Percentiles rank a stretch among this genome's conserved stretches.
Conservation (phyloP, 2,329 filamentous ascomycete genomes). For the Fusarium transvaalense region DNA sequence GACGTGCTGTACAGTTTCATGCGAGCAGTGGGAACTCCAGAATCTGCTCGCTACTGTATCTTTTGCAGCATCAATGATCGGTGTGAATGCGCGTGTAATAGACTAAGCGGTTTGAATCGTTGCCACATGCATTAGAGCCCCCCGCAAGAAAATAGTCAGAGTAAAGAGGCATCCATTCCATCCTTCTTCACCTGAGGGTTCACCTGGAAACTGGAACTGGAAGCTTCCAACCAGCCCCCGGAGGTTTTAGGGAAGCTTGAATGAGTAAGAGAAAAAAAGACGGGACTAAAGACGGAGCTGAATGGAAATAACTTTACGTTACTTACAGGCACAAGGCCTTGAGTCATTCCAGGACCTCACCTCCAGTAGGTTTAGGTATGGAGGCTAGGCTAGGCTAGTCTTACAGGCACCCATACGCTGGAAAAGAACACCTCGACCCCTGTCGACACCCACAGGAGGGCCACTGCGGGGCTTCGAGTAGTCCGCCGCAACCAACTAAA, state of each 20-base stretch:
- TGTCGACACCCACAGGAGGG: slow-evolving; percentile 39
- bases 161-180: slow-evolving; percentile 11
- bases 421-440: slow-evolving; percentile 28
- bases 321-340: slow-evolving; percentile 32
- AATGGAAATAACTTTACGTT: slow-evolving; percentile 9
- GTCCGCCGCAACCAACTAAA: slow-evolving; percentile 30
- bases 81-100: slow-evolving; percentile 36
- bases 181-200: slow-evolving; percentile 22
- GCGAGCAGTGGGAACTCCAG: slow-evolving; percentile 27
- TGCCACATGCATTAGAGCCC: slow-evolving; percentile 33
- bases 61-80: slow-evolving; percentile 34
- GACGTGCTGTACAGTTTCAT: slow-evolving; percentile 6
- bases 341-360: slow-evolving; percentile 48
- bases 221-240: slow-evolving; percentile 17
- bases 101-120: slow-evolving; percentile 33
- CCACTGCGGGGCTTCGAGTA: slow-evolving; percentile 31
- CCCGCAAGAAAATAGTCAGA: slow-evolving; percentile 6
- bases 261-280: slow-evolving; percentile 37
- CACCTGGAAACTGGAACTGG: slow-evolving; percentile 4
- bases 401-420: slow-evolving; percentile 34
- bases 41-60: slow-evolving; percentile 11
- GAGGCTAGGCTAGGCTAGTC: not conserved
- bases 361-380: not conserved
- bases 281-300: slow-evolving; percentile 16
- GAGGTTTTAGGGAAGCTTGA: slow-evolving; percentile 32